Conservation (phyloP, 495 filamentous ascomycete genomes). For the Ramalina intermedia region DNA sequence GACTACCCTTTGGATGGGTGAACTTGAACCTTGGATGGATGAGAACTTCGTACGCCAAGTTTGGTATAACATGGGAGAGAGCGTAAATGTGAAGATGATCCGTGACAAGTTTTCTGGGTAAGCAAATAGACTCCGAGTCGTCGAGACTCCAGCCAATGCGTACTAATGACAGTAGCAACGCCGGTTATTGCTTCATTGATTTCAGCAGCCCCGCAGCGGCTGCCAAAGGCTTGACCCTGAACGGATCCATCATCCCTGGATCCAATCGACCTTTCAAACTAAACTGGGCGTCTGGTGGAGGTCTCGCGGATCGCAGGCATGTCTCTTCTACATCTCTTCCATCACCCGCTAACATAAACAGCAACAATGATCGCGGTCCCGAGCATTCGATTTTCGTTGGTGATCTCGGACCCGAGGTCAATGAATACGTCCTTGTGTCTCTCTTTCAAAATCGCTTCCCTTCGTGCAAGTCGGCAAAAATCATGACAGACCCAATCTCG, state of each 20-base stretch:
- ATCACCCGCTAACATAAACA: constrained; percentile 17
- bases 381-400: constrained; percentile 97
- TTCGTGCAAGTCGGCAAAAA: constrained; percentile 98
- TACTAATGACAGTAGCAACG: constrained; percentile 58
- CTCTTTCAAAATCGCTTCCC: constrained; percentile 94
- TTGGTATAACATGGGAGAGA: constrained; percentile 80
- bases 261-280: constrained; percentile 93
- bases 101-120: constrained; percentile 99
- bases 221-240: constrained; percentile 75
- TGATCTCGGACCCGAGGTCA: constrained; percentile 94
- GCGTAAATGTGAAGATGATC: constrained; percentile 99
- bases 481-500: constrained; percentile 98
- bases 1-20: constrained; percentile 93
- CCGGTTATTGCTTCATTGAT: constrained; percentile 98
- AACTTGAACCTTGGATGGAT: constrained; percentile 98
- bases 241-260: constrained; percentile 86
- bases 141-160: constrained; percentile 14
- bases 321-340: constrained; percentile 11
- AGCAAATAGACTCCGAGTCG: constrained; percentile 20
- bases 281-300: constrained; percentile 97
- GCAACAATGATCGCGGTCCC: constrained; percentile 86
- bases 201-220: constrained; percentile 75
- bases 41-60: constrained; percentile 95
- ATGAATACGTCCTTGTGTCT: constrained; percentile 93
- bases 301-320: constrained; percentile 82